These are phyloP conservation scores for Blastomyces emzantsi DNA, from an alignment of 2,329 filamentous ascomycete genomes.

Conservation along the genomic window DNA sequence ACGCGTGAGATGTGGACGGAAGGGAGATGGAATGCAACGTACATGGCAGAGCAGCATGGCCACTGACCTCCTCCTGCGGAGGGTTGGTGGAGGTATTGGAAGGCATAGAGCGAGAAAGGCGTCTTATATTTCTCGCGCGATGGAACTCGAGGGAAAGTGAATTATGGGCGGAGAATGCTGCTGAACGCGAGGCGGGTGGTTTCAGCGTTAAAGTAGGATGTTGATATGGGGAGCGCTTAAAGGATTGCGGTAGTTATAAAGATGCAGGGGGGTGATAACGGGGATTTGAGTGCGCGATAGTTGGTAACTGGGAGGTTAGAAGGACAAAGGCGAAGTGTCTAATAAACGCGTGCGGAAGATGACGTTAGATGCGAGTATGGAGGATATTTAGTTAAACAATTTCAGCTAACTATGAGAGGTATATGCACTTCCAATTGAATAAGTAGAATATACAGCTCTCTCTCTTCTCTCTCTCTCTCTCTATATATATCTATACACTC, in stretches of 20 bases:
- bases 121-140: background rate
- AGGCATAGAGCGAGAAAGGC: constrained; percentile 52
- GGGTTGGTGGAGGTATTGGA: constrained; percentile 82
- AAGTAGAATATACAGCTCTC: background rate
- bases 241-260: background rate
- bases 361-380: background rate
- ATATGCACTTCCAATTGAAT: background rate
- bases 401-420: no score
- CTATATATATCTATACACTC: background rate
- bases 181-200: background rate
- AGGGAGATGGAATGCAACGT: constrained; percentile 31
- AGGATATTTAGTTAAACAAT: no score
- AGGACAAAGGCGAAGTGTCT: background rate
- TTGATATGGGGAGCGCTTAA: background rate
- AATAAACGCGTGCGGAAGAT: background rate
- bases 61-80: constrained; percentile 71
- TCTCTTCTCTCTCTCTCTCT: no score
- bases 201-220: background rate
- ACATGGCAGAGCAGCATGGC: constrained; percentile 78
- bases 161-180: background rate
- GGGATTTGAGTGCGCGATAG: no score
- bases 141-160: background rate
- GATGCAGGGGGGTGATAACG: background rate
- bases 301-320: background rate
- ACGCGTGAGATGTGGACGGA: background rate